Conservation (phyloP, 192 early-diverging fungal species). For the Coemansia sp. region DNA sequence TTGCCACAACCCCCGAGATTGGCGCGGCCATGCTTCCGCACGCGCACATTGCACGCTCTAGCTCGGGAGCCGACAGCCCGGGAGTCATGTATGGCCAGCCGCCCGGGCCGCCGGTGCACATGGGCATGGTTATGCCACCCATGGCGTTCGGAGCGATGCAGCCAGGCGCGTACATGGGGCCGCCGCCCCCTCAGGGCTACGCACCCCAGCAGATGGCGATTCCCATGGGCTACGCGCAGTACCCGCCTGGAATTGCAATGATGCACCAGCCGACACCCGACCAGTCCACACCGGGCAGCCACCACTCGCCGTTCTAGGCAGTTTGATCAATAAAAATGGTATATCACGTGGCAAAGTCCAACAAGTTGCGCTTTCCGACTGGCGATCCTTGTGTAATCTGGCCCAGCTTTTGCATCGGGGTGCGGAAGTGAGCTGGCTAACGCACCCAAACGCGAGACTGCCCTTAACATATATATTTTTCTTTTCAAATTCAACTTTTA, state of each 20-base stretch:
- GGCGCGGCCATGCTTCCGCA: slow-evolving; percentile 24
- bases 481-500: too few species aligned
- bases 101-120: slow-evolving; percentile 30
- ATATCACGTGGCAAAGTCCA: too few species aligned
- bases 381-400: too few species aligned
- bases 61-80: slow-evolving; percentile 26
- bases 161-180: slow-evolving; percentile 37
- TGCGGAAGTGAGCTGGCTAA: too few species aligned
- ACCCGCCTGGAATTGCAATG: slow-evolving; percentile 47
- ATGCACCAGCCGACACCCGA: slow-evolving; percentile 40
- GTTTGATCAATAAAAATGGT: not conserved
- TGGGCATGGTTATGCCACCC: slow-evolving; percentile 48
- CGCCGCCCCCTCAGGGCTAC: slow-evolving; percentile 41
- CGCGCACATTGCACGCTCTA: slow-evolving; percentile 15
- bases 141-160: slow-evolving; percentile 46
- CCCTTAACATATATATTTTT: too few species aligned
- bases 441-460: too few species aligned
- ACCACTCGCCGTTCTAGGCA: not conserved
- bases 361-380: too few species aligned
- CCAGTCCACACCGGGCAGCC: slow-evolving; percentile 21
- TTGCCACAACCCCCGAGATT: slow-evolving; percentile 36
- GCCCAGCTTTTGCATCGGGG: too few species aligned
- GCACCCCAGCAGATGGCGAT: slow-evolving; percentile 38
- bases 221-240: slow-evolving; percentile 49
- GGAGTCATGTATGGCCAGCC: slow-evolving; percentile 33